phyloP scores from a whole-genome alignment of 2,329 filamentous ascomycete species.

The Penicillium sp. region DNA sequence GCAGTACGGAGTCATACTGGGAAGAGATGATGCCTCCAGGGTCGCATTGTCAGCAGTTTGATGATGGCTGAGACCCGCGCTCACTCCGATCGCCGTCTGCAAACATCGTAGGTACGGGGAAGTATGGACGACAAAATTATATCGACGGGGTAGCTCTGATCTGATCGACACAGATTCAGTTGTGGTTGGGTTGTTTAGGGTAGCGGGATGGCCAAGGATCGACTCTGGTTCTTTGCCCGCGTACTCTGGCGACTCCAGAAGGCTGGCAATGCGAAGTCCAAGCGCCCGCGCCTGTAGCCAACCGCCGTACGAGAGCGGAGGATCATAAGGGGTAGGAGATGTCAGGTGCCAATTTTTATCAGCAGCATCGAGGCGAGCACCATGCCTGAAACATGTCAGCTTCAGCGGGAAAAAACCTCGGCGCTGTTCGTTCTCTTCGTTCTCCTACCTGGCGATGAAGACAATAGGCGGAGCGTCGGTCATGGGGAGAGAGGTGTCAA shows the following conservation, averaged over 20 bases:
- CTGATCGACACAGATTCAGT: constrained; percentile 7
- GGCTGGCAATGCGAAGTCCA: constrained; percentile 73
- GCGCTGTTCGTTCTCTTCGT: too few species aligned
- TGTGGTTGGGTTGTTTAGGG: constrained; percentile 7
- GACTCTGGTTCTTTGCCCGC: constrained; percentile 9
- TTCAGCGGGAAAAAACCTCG: background rate
- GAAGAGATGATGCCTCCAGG: constrained; percentile 1
- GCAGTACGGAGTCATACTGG: background rate
- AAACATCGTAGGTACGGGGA: constrained; percentile 93
- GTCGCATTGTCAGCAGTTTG: constrained; percentile 16
- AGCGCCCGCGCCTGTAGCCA: constrained; percentile 82
- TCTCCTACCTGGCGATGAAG: constrained; percentile 38
- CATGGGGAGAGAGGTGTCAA: constrained; percentile 20
- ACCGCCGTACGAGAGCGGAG: constrained; percentile 88
- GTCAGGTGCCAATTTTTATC: constrained; percentile 93
- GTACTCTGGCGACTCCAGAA: constrained; percentile 50
- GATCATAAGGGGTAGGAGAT: constrained; percentile 90
- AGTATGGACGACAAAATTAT: constrained; percentile 75
- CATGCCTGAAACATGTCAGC: constrained; percentile 62
- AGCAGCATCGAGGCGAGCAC: constrained; percentile 85
- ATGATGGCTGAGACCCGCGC: constrained; percentile 65
- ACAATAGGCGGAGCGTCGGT: constrained; percentile 38
- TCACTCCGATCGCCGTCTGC: constrained; percentile 84
- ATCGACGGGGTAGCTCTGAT: constrained; percentile 12
- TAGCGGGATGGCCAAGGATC: constrained; percentile 1